A percentile compares a stretch with the other conserved stretches of the same genome.
phyloP scores from a whole-genome alignment of 2,329 filamentous ascomycete genomes.

The Calycina herbarum region DNA sequence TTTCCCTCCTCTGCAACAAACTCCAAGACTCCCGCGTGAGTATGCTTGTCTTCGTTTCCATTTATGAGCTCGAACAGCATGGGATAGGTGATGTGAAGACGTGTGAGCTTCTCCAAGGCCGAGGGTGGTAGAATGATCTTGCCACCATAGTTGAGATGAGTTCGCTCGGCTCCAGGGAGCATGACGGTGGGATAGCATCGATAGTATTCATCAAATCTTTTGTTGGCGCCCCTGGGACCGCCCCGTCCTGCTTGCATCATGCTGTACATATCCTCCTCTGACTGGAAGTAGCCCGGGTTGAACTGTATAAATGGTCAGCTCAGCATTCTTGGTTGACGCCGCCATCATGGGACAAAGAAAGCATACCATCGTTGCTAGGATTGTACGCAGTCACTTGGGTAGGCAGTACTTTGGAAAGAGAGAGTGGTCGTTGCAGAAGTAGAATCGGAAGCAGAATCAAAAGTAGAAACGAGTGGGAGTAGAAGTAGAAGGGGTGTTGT shows the following conservation, averaged over 20 bases:
- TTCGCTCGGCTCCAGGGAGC: slow-evolving; percentile 85
- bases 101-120: slow-evolving; percentile 92
- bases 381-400: not conserved
- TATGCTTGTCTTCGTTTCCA: slow-evolving; percentile 73
- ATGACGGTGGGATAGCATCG: slow-evolving; percentile 94
- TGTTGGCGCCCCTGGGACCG: slow-evolving; percentile 43
- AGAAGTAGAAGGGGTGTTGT: not conserved
- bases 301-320: slow-evolving; percentile 30
- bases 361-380: slow-evolving; percentile 6
- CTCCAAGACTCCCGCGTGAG: slow-evolving; percentile 92
- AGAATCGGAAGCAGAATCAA: not conserved
- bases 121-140: slow-evolving; percentile 98
- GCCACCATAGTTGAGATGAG: slow-evolving; percentile 90
- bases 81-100: slow-evolving; percentile 94
- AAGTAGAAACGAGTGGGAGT: not conserved
- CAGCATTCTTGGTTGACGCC: slow-evolving; percentile 12
- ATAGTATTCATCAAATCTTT: slow-evolving; percentile 98
- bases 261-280: slow-evolving; percentile 34
- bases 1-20: slow-evolving; percentile 97
- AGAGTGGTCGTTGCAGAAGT: not conserved
- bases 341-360: not conserved
- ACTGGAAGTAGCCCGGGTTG: slow-evolving; percentile 31
- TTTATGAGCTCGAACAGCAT: slow-evolving; percentile 97
- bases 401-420: not conserved
- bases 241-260: slow-evolving; percentile 26